Evolutionary conservation across 805 yeast genomes (phyloP), one percentile per base, ranked within the genome.

Genomic region (Wickerhamomyces tratensis): DNA sequence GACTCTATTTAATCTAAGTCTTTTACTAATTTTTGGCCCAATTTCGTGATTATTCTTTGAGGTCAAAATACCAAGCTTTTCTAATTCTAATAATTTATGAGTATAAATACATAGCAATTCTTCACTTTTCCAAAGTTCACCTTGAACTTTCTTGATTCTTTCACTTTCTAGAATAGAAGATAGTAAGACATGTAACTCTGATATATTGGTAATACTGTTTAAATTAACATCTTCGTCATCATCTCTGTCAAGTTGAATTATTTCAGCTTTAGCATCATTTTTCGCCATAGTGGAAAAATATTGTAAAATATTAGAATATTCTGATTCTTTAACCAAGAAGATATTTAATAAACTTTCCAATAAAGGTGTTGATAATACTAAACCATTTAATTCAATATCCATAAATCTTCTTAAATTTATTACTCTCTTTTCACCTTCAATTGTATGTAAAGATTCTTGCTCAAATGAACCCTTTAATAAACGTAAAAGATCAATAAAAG

Each of bases 141-240:
- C 39, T 7, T 40, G 41, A 5, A 49, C 55, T 25, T 44, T 51
- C 2, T 45, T 46, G 12, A 49, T 49, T 5, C 43, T 51, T 1
- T 47, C 49, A 29, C 13, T 31, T 13, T 49, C 54, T 30, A 35
- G 38, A 25, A 41, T 43, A 25, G 48, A 45, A 20, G 52, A 46
- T 27, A 27, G 10, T 27, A 27, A 27, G 10, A 27, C 11, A 11
- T 29, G 31, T 29, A 11, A 29, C 8, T 11, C 31, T 11, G 11
- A 9, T 29, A 29, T 11, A 20, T 20, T 20, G 20, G 30, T 31
- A 31, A 2, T 31, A 5, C 35, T 40, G 38, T 53, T 51, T 33
- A 51, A 61, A 41, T 68, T 64, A 14, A 71, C 76, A 46, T 63
- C 79, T 52, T 79, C 85, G 20, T 67, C 64, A 33, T 68, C 79